These are phyloP conservation scores for Centaurea solstitialis DNA, from an alignment of 129 eudicot genomes.

Conservation along the genomic window DNA sequence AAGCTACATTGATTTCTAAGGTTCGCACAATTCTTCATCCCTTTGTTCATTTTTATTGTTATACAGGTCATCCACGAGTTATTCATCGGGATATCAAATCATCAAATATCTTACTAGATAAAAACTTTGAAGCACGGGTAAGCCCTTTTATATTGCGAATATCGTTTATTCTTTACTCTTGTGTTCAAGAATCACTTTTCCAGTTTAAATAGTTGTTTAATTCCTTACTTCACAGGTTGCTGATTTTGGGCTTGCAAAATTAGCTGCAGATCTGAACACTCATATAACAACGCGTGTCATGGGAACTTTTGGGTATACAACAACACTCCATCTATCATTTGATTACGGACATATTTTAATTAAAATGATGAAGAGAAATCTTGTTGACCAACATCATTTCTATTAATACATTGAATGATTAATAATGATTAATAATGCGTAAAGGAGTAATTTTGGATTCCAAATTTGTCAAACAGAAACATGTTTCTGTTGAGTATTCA, in stretches of 20 bases:
- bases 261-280: constrained; percentile 73
- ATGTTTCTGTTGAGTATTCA: neutral
- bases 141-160: constrained; percentile 5
- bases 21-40: neutral
- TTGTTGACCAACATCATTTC: neutral
- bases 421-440: neutral
- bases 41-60: neutral
- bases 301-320: constrained; percentile 93
- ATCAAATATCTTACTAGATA: constrained; percentile 83
- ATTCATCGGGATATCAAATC: constrained; percentile 97
- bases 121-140: constrained; percentile 90
- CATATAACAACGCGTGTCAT: constrained; percentile 91
- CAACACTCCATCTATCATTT: neutral
- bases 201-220: neutral
- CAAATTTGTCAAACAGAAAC: neutral
- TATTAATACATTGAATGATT: neutral
- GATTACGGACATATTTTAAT: neutral
- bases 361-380: neutral
- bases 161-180: neutral
- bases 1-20: constrained; percentile 17
- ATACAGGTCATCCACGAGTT: constrained; percentile 86
- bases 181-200: constrained; percentile 2
- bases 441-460: constrained; percentile 7
- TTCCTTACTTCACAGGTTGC: constrained; percentile 58
- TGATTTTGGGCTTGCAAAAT: constrained; percentile 93